phyloP scores from a whole-genome alignment of 331 rosid genomes.

The Acacia pycnantha region DNA sequence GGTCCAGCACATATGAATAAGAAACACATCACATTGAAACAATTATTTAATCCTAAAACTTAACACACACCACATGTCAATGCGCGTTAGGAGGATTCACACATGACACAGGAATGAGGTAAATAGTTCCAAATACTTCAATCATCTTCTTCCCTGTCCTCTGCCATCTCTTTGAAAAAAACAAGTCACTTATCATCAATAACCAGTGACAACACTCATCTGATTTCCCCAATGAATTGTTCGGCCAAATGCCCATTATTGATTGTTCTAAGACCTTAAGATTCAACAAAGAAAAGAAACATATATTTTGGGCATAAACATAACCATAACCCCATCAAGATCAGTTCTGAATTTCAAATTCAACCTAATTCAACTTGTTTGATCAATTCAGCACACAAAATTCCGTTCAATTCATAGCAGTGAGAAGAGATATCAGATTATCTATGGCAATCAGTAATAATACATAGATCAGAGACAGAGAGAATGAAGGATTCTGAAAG shows the following conservation, averaged over 20 bases:
- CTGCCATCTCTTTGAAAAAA: background rate
- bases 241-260: background rate
- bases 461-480: background rate
- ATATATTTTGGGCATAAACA: background rate
- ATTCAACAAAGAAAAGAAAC: background rate
- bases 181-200: background rate
- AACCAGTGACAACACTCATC: conserved; percentile 4
- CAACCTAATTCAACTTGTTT: background rate
- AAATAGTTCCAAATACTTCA: conserved; percentile 15
- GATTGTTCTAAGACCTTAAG: background rate
- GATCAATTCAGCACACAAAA: background rate
- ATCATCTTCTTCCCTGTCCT: background rate
- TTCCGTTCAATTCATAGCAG: background rate
- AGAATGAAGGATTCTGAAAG: background rate
- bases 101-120: conserved; percentile 27
- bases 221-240: background rate
- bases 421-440: background rate
- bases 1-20: conserved; percentile 31
- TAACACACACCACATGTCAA: conserved; percentile 23
- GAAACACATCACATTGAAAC: conserved; percentile 30
- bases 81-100: background rate
- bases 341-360: background rate
- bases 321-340: background rate
- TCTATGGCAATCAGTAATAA: background rate
- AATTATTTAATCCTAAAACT: conserved; percentile 5